A percentile compares a stretch with the other conserved stretches of the same genome.
Evolutionary conservation across 2,329 filamentous ascomycete genomes (phyloP).

Genomic region (Biscogniauxia marginata): DNA sequence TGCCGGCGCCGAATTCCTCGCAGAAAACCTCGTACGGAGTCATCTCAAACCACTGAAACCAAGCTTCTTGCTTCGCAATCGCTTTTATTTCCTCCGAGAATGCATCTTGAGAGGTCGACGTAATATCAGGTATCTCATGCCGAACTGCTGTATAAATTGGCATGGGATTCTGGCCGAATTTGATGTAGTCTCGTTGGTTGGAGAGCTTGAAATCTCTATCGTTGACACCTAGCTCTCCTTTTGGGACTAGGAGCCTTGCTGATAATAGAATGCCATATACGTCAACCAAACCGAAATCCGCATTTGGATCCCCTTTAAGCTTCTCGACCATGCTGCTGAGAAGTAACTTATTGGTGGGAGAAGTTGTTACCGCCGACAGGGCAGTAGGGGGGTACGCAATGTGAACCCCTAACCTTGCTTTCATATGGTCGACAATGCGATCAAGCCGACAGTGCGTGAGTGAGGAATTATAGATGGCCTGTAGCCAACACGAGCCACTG

Average conservation of each 20-base stretch:
- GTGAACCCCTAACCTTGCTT: conserved; percentile 79
- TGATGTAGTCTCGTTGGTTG: conserved; percentile 74
- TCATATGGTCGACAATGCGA: conserved; percentile 78
- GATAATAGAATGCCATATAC: conserved; percentile 86
- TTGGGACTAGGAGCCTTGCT: conserved; percentile 80
- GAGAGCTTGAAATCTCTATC: conserved; percentile 86
- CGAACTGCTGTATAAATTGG: conserved; percentile 95
- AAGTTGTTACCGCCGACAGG: conserved; percentile 75
- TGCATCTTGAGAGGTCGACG: conserved; percentile 32
- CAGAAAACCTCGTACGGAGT: conserved; percentile 95
- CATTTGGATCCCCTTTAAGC: conserved; percentile 74
- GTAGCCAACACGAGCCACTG: conserved; percentile 94
- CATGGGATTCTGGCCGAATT: conserved; percentile 77
- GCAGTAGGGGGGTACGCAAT: conserved; percentile 90
- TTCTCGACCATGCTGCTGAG: conserved; percentile 89
- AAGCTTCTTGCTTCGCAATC: conserved; percentile 64
- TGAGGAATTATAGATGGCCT: conserved; percentile 81
- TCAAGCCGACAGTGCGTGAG: conserved; percentile 67
- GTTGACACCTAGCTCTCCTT: conserved; percentile 75
- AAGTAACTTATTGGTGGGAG: conserved; percentile 90
- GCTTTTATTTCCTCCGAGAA: conserved; percentile 51
- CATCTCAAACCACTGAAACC: conserved; percentile 98
- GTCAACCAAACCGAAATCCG: conserved; percentile 88
- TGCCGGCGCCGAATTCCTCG: conserved; percentile 86
- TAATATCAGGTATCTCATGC: conserved; percentile 80